Base-by-base conservation (phyloP, 139 green algal species). In the Chlorella ohadii region DNA sequence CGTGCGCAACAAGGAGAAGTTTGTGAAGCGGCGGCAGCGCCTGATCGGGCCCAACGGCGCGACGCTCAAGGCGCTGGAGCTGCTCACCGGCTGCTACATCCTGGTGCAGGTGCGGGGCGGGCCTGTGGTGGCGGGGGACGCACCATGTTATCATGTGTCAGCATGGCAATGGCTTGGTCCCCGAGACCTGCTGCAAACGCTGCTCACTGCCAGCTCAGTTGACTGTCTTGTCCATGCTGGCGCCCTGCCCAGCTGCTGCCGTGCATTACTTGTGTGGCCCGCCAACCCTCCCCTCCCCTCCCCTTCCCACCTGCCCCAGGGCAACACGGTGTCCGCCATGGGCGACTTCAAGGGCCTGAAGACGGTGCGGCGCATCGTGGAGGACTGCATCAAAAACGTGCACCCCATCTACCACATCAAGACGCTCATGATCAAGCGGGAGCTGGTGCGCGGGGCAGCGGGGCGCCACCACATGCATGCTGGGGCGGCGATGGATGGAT, bases 351-450 rank as follows among this genome's bases (percentile, higher is more conserved):
- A 97, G 82, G 97, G 96, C 4, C 92, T 99, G 9, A 99, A 99
- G 88, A 80, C 89, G 86, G 86, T 96, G 70, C 85, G 97, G n/a
- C 90, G 94, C n/a, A 93, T 99, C 25, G 95, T 99, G 70, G 97
- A 99, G 92, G 97, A 99, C 82, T 98, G 94, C 92, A 98, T 99
- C 55, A 95, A 97, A 66, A 99, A 99, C 88, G 81, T 99, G 15
- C 97, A 99, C 90, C 97, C 97, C 57, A 99, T 99, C 85, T 99
- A 99, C 87, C 97, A 99, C 94, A 98, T 99, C 90, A 99, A 96
- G 88, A 91, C 78, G 59, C 91, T 99, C 28, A 99, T 99, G 97
- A 99, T 99, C 88, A 99, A 99, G 91, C 86, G 97, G 0, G 97
- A 99, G 89, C 92, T 99, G 67, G 51, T 59, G 51, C 2, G 51